Conservation (phyloP, 768 basidiomycete genomes). For the Auricularia sp. region DNA sequence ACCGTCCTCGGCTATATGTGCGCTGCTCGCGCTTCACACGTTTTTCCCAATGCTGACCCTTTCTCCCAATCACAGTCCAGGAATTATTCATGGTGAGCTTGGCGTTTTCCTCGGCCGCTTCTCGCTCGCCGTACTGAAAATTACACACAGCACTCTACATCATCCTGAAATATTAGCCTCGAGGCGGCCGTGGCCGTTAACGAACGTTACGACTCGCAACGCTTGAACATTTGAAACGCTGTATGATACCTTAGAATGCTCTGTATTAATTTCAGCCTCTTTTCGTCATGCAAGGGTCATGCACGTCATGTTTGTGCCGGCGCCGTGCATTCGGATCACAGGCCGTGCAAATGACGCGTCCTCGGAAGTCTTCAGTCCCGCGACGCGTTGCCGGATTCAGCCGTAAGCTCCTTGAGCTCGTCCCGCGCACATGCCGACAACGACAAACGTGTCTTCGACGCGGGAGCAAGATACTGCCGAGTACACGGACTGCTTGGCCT, state of each 20-base stretch:
- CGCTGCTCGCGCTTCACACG: constrained; percentile 17
- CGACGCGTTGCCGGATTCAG: too few relatives aligned
- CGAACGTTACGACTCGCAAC: constrained; percentile 3
- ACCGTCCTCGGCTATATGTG: constrained; percentile 74
- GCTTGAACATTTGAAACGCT: background rate
- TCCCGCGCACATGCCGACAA: too few relatives aligned
- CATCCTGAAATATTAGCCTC: constrained; percentile 43
- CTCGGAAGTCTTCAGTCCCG: too few relatives aligned
- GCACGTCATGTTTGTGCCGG: too few relatives aligned
- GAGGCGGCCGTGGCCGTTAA: background rate
- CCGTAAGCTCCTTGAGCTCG: too few relatives aligned
- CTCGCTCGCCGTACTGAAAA: too few relatives aligned
- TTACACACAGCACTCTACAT: constrained; percentile 56
- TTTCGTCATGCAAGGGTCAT: too few relatives aligned
- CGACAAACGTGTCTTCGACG: too few relatives aligned
- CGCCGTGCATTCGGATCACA: too few relatives aligned
- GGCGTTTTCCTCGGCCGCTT: constrained; percentile 9
- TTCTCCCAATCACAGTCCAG: constrained; percentile 38
- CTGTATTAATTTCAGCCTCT: background rate
- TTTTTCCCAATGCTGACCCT: constrained; percentile 7
- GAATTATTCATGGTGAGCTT: constrained; percentile 55
- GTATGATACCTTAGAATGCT: background rate
- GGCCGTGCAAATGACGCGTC: too few relatives aligned
- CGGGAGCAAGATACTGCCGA: background rate
- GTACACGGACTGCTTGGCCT: constrained; percentile 52